Evolutionary conservation across 2,329 filamentous ascomycete genomes (phyloP).

Genomic region (Huntiella moniliformis): DNA sequence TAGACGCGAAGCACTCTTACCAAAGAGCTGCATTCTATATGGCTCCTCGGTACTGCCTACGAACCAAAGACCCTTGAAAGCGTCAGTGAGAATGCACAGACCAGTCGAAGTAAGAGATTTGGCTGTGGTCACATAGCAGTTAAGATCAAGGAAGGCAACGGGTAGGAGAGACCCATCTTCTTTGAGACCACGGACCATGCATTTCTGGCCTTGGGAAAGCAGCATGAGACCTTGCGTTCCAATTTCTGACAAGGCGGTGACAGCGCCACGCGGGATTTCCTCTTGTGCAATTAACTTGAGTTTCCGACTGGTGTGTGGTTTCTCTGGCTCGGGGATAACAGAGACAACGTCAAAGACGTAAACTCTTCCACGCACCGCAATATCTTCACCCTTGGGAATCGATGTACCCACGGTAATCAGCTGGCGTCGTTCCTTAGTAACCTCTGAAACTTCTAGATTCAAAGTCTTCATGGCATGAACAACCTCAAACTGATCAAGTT

Average conservation of each 20-base stretch:
- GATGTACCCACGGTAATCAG: conserved; percentile 74
- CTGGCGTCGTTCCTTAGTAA: conserved; percentile 67
- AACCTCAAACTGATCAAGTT: conserved; percentile 56
- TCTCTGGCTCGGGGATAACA: conserved; percentile 75
- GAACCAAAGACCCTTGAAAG: conserved; percentile 88
- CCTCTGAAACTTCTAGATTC: conserved; percentile 76
- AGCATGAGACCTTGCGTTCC: conserved; percentile 78
- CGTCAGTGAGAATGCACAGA: conserved; percentile 73
- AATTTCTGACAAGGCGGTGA: conserved; percentile 70
- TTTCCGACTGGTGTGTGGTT: conserved; percentile 67
- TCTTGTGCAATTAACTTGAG: conserved; percentile 77
- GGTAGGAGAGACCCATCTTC: conserved; percentile 85
- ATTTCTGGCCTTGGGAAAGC: conserved; percentile 86
- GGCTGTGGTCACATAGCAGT: conserved; percentile 72
- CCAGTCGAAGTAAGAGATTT: conserved; percentile 72
- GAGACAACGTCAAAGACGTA: conserved; percentile 84
- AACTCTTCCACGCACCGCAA: conserved; percentile 65
- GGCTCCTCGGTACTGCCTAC: conserved; percentile 92
- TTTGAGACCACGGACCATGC: conserved; percentile 88
- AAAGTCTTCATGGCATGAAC: conserved; percentile 69
- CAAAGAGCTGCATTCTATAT: conserved; percentile 84
- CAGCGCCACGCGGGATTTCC: conserved; percentile 75
- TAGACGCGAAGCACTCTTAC: conserved; percentile 62
- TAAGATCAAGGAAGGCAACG: conserved; percentile 95
- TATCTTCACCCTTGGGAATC: conserved; percentile 73